A percentile compares a stretch with the other conserved stretches of the same genome.
phyloP scores from a whole-genome alignment of 371 early-diverging fungal genomes.

The Phascolomyces articulosus region DNA sequence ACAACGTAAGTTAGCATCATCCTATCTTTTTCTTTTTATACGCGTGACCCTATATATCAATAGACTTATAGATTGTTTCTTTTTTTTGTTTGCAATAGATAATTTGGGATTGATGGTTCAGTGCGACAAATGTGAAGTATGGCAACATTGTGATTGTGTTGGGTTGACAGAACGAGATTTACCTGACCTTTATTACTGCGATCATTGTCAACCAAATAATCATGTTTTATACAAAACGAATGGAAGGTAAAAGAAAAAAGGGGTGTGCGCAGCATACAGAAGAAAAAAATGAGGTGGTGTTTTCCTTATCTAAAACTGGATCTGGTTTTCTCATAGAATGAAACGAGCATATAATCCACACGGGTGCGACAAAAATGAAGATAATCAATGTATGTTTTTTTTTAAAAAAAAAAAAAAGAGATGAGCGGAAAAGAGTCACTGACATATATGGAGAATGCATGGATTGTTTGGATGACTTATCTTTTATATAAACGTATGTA shows the following conservation, averaged over 20 bases:
- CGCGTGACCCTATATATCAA: too few relatives aligned
- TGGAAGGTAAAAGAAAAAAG: slow-evolving; percentile 29
- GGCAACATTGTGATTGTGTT: slow-evolving; percentile 92
- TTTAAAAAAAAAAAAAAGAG: too few relatives aligned
- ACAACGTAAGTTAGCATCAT: slow-evolving; percentile 54
- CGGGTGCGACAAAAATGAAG: slow-evolving; percentile 17
- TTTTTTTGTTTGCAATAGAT: too few relatives aligned
- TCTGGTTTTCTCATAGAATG: slow-evolving; percentile 15
- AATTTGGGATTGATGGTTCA: slow-evolving; percentile 86
- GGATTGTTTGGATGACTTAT: too few relatives aligned
- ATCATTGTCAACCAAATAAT: slow-evolving; percentile 78
- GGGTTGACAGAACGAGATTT: slow-evolving; percentile 67
- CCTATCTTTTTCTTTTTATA: not conserved
- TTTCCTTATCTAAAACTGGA: not conserved
- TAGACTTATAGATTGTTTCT: too few relatives aligned
- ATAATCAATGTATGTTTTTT: too few relatives aligned
- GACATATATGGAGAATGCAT: too few relatives aligned
- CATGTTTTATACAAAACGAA: slow-evolving; percentile 54
- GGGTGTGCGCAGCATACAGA: not conserved
- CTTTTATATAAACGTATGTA: too few relatives aligned
- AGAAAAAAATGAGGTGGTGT: not conserved
- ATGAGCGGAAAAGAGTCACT: not conserved
- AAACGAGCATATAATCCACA: slow-evolving; percentile 30
- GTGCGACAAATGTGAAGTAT: slow-evolving; percentile 88
- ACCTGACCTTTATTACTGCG: slow-evolving; percentile 90